Evolutionary conservation across 169 alveolate species (phyloP), one percentile per base, ranked within the genome.

Genomic region (Plasmodium falciparum): DNA sequence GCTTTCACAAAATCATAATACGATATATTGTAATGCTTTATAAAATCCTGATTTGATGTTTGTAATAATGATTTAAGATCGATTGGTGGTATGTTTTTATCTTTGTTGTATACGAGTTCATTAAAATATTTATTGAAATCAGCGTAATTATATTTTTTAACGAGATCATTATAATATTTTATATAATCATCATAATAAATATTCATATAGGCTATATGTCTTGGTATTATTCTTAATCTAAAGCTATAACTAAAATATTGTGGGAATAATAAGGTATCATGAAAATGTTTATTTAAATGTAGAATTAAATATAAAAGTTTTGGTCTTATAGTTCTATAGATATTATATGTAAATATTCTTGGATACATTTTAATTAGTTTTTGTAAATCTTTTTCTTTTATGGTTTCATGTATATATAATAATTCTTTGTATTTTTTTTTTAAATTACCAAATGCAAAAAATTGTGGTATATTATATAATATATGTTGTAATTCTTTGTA

Each of bases 171-270:
- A 45, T 86, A 86, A 61, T 61, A 86, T 17, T 75, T 63, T 70
- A 90, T 91, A 75, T 92, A 92, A 39, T 93, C 88, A 17, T 71
- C 74, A 92, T 94, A 94, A 26, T 50, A 67, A 26, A 65, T 45
- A 75, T 76, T 94, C 96, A 94, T 94, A 58, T 91, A 67, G 1
- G 95, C 93, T 24, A 92, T 47, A 45, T 94, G 96, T 56, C 96
- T 52, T 3, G 96, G 96, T 22, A 94, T 89, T 59, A 94, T 94
- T 67, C 96, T 83, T 83, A 93, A 93, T 22, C 93, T 75, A 59
- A 94, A 93, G 33, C 95, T 93, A 69, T 61, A 94, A 26, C 93
- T 78, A 54, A 93, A 92, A 62, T 62, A 85, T 66, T 90, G 91
- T 22, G 96, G 96, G 56, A 86, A 94, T 29, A 74, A 80, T 6